A percentile compares a stretch with the other conserved stretches of the same genome.
phyloP scores from a whole-genome alignment of 495 filamentous ascomycete species.

The Elaphomyces granulatus region DNA sequence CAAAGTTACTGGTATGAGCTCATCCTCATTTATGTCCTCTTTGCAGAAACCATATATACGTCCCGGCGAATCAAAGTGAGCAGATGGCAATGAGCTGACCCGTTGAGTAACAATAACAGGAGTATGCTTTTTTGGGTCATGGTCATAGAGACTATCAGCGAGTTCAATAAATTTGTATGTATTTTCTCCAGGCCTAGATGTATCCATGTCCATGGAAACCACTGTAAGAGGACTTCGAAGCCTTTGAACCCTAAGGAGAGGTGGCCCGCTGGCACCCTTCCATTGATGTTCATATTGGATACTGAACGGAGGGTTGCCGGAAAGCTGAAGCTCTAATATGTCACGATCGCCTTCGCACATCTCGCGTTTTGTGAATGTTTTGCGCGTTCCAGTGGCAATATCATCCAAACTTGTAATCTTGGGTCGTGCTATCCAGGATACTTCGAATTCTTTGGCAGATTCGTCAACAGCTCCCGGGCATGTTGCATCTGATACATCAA shows the following conservation, averaged over 20 bases:
- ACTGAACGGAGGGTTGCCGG: slow-evolving; percentile 69
- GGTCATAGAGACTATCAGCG: slow-evolving; percentile 70
- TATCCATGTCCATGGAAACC: slow-evolving; percentile 70
- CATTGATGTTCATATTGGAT: slow-evolving; percentile 68
- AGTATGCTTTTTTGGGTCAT: slow-evolving; percentile 43
- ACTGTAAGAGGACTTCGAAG: slow-evolving; percentile 57
- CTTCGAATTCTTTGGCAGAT: slow-evolving; percentile 54
- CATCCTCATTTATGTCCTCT: slow-evolving; percentile 61
- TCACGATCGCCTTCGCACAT: slow-evolving; percentile 94
- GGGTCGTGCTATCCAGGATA: slow-evolving; percentile 74
- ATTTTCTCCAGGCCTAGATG: slow-evolving; percentile 61
- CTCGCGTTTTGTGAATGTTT: slow-evolving; percentile 51
- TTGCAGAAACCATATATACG: slow-evolving; percentile 92
- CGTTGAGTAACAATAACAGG: slow-evolving; percentile 59
- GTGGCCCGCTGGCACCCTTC: slow-evolving; percentile 45
- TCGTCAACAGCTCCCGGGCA: slow-evolving; percentile 71
- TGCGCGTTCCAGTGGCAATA: slow-evolving; percentile 29
- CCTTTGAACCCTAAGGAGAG: slow-evolving; percentile 44
- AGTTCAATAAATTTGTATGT: slow-evolving; percentile 74
- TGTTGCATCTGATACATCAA: slow-evolving; percentile 55
- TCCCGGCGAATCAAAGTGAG: slow-evolving; percentile 69
- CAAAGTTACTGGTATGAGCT: slow-evolving; percentile 72
- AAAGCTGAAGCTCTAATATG: slow-evolving; percentile 61
- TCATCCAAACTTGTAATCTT: slow-evolving; percentile 51
- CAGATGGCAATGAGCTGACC: slow-evolving; percentile 68